Conservation (phyloP, 306 rosid species). For the Dalbergia oliveri region DNA sequence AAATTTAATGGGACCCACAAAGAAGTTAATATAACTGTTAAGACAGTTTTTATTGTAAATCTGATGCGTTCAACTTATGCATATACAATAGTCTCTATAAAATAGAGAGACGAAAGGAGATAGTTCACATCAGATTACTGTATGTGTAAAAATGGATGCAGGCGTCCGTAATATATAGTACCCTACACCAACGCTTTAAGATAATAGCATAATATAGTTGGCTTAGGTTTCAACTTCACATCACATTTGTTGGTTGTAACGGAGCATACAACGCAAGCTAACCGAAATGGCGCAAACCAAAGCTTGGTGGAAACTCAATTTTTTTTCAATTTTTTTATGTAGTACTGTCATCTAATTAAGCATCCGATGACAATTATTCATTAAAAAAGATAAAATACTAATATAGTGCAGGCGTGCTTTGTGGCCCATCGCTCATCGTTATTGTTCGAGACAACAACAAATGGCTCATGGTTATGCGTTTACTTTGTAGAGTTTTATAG, state of each 20-base stretch:
- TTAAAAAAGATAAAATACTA: background rate
- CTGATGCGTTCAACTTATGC: too few species aligned
- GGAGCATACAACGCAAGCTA: background rate
- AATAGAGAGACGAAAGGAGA: background rate
- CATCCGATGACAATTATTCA: background rate
- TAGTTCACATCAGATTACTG: too few species aligned
- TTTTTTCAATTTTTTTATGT: background rate
- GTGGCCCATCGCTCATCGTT: conserved; percentile 17
- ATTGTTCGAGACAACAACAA: background rate
- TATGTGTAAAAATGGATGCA: background rate
- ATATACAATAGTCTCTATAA: too few species aligned
- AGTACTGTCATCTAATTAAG: background rate
- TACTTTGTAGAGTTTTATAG: conserved; percentile 14
- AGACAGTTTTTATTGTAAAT: too few species aligned
- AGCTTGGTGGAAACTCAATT: conserved; percentile 19
- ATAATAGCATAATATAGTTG: conserved; percentile 9
- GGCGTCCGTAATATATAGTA: conserved; percentile 10
- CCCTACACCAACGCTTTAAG: background rate
- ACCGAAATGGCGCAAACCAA: conserved; percentile 7
- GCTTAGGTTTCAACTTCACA: conserved; percentile 16
- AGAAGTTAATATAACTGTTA: too few species aligned
- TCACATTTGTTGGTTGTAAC: conserved; percentile 29
- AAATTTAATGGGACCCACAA: too few species aligned
- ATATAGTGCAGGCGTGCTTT: conserved; percentile 8
- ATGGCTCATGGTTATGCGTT: conserved; percentile 14